Evolutionary conservation across 1,284 basidiomycete species (phyloP), one percentile per base, ranked within the genome.

Genomic region (Coniophora puteana): DNA sequence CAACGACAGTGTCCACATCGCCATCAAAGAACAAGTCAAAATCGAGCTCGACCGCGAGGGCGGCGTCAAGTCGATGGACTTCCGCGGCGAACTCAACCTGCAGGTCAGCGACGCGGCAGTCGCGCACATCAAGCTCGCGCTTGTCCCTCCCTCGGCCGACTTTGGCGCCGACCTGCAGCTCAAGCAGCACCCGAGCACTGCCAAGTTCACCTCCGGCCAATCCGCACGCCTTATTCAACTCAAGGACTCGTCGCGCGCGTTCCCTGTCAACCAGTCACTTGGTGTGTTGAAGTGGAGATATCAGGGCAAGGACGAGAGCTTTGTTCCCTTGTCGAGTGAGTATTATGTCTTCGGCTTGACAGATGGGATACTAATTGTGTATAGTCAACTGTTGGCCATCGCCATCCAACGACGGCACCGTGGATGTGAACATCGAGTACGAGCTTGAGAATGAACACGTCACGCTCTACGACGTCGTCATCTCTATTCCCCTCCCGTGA

Each of bases 371-470:
- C 16, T 3, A 21, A 30, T 34, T 0, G 5, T 20, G 8, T 33
- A 4, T 46, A 90, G 93, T 98, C 63, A 97, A 93, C 56, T 94
- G 90, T 64, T 98, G 95, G 95, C 94, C 94, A 4, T 88, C 91
- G 22, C 85, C 89, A 2, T 85, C 88, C 36, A 93, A 91, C 52
- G 85, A 93, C 52, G 92, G 92, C 20, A 85, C 83, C 1, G 90
- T 85, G 52, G 93, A 96, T 51, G 91, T 97, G 43, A 95, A 89
- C 61, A 90, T 98, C 54, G 95, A 98, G 64, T 99, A 96, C 62
- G 93, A 98, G 62, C 84, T 98, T 35, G 92, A 95, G 61, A 87
- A 92, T 46, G 80, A 85, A 49, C 79, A 78, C 45, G 66, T 95
- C 42, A 76, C 80, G 0, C 71, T 98, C 4, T 80, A 89, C 57